Evolutionary conservation across 495 filamentous ascomycete species (phyloP), one percentile per base, ranked within the genome.

Genomic region (Hypoxylon rickii): DNA sequence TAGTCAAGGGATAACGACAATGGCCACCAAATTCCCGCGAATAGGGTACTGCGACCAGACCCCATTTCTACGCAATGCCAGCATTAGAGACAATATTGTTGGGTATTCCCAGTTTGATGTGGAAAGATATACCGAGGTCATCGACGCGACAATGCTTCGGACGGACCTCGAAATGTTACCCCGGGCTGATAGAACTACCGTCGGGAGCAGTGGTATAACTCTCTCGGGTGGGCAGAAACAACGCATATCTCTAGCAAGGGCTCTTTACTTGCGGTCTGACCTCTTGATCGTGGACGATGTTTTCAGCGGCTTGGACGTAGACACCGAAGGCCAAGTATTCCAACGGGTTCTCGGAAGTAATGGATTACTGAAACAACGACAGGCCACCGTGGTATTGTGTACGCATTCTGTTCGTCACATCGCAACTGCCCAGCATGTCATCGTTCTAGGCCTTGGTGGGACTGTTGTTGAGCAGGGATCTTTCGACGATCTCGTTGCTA

Each of bases 211-310:
- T 48, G 87, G 86, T 0, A 77, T 86, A 47, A 75, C 77, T 2
- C 73, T 90, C 7, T 84, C 81, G 56, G 86, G 85, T 7, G 87
- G 86, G 0, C 86, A 89, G 56, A 83, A 80, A 53, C 86, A 89
- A 58, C 74, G 86, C 2, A 75, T 89, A 39, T 76, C 80, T 16
- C 68, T 86, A 7, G 84, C 85, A 22, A 70, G 85, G 20, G 81
- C 80, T 36, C 69, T 84, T 3, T 87, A 88, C 61, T 66, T 81
- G 6, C 59, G 78, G n/a, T 69, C 74, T n/a, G 73, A 78, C 36
- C 61, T 84, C 7, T 61, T 83, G 17, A 68, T 86, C 7, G 64
- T 86, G 1, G 83, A 86, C 44, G 82, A 89, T 56, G 71, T 83
- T 4, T 74, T 89, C 19, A 86, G 78, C 46, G 83, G 80, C 2